These are phyloP conservation scores for Porodaedalea pini DNA, from an alignment of 1,284 basidiomycete species.

Conservation along the genomic window DNA sequence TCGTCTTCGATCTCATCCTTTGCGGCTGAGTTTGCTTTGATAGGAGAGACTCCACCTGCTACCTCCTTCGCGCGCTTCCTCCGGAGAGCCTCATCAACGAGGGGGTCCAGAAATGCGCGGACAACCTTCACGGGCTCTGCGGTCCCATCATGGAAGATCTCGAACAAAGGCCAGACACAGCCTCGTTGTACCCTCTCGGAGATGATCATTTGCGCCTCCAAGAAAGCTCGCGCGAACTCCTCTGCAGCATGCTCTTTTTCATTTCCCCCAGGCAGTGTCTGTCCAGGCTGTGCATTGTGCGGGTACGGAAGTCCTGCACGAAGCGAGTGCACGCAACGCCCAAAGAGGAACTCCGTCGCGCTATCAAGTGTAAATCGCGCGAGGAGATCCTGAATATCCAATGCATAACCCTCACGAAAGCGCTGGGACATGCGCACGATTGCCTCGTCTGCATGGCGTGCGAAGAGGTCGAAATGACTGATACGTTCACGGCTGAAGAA, in stretches of 20 bases:
- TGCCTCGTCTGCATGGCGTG: slow-evolving; percentile 28
- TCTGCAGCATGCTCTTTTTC: slow-evolving; percentile 19
- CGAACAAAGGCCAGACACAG: slow-evolving; percentile 46
- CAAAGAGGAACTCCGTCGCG: slow-evolving; percentile 40
- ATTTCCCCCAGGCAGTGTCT: too few relatives aligned
- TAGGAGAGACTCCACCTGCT: not conserved
- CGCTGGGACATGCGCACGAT: slow-evolving; percentile 34
- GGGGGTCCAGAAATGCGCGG: slow-evolving; percentile 47
- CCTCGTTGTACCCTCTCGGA: slow-evolving; percentile 37
- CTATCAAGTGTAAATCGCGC: slow-evolving; percentile 38
- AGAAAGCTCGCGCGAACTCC: slow-evolving; percentile 16
- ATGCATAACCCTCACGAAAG: slow-evolving; percentile 39
- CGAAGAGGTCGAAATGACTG: slow-evolving; percentile 26
- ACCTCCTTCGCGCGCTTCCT: slow-evolving; percentile 30
- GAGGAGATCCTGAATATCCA: slow-evolving; percentile 45
- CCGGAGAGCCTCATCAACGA: slow-evolving; percentile 42
- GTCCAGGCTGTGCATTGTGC: slow-evolving; percentile 18
- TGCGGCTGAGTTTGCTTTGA: not conserved
- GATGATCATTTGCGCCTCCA: slow-evolving; percentile 37
- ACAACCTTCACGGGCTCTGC: slow-evolving; percentile 44
- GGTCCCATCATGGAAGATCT: slow-evolving; percentile 46
- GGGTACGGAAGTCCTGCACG: slow-evolving; percentile 32
- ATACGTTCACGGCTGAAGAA: slow-evolving; percentile 29
- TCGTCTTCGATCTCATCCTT: slow-evolving; percentile 34
- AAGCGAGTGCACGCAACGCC: slow-evolving; percentile 33